Conservation (phyloP, 2,329 filamentous ascomycete genomes). For the Colletotrichum euphorbiae region DNA sequence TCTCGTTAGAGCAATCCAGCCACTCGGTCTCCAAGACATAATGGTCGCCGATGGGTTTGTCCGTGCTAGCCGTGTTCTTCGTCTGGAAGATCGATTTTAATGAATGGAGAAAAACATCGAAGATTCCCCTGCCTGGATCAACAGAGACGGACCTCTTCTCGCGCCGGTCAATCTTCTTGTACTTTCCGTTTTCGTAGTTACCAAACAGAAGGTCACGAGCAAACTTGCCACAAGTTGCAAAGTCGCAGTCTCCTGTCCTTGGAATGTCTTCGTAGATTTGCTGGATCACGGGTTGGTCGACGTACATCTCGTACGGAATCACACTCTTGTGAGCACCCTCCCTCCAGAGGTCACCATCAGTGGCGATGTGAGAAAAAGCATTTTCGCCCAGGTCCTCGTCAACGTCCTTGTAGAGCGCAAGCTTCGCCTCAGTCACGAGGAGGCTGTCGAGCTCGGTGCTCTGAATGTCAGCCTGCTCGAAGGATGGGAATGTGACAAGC, state of each 20-base stretch:
- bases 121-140: background rate
- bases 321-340: constrained; percentile 4
- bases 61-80: too few relatives aligned
- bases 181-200: constrained; percentile 10
- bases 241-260: background rate
- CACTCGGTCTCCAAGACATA: too few relatives aligned
- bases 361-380: background rate
- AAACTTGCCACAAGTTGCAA: background rate
- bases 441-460: background rate
- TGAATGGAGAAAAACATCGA: background rate
- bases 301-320: background rate
- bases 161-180: constrained; percentile 1
- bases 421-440: constrained; percentile 3
- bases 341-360: background rate
- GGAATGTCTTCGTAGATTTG: constrained; percentile 15
- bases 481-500: constrained; percentile 13
- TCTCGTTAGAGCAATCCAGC: too few relatives aligned
- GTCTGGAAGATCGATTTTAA: background rate
- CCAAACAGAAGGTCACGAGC: constrained; percentile 14
- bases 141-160: background rate
- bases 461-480: background rate
- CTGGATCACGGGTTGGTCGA: background rate
- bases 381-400: background rate
- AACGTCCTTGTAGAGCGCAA: constrained; percentile 2
- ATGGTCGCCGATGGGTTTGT: too few relatives aligned